Evolutionary conservation across 2,329 filamentous ascomycete species (phyloP), one percentile per base, ranked within the genome.

Genomic region (Fusarium begoniae): DNA sequence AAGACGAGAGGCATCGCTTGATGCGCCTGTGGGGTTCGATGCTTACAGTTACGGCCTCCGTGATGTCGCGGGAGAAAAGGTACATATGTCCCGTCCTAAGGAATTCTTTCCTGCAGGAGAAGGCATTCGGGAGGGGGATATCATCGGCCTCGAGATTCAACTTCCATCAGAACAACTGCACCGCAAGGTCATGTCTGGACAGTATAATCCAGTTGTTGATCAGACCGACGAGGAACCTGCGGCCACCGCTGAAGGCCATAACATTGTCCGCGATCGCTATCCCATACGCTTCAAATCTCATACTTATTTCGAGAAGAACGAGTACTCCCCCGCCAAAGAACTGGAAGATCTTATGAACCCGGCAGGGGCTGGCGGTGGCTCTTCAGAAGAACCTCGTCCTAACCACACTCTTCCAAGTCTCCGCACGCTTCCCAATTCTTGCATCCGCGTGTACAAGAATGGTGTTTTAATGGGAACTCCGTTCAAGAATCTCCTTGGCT

Each of bases 1-100:
- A 6, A 85, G 94, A 70, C 87, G 94, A 55, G 94, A 97, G 80
- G 93, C 94, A 17, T 93, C 93, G 0, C 84, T 96, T 4, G 94
- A 97, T 82, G 93, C 92, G 2, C 94, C 94, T 0, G 94, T 96
- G 1, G 94, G 94, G 2, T 96, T 94, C 75, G 94, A 97, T 79
- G 93, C 93, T 47, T 98, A 98, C 84, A 97, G 95, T 80, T 98
- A 98, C 81, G 96, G 94, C 51, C 90, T 98, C 65, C 93, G 95
- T 48, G 96, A 99, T 79, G 92, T 95, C 30, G 90, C 92, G 38
- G 96, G 96, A 26, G 95, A 98, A 81, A 96, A 96, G 70, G 93
- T 98, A 60, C 94, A 96, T 84, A 94, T 96, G 86, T 98, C 95
- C 72, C 91, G 96, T 55, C 95, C 95, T n/a, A 94, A 94, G 79